A percentile compares a stretch with the other conserved stretches of the same genome.
phyloP scores from a whole-genome alignment of 176 grass and related monocot genomes.

The Neostapfia colusana region DNA sequence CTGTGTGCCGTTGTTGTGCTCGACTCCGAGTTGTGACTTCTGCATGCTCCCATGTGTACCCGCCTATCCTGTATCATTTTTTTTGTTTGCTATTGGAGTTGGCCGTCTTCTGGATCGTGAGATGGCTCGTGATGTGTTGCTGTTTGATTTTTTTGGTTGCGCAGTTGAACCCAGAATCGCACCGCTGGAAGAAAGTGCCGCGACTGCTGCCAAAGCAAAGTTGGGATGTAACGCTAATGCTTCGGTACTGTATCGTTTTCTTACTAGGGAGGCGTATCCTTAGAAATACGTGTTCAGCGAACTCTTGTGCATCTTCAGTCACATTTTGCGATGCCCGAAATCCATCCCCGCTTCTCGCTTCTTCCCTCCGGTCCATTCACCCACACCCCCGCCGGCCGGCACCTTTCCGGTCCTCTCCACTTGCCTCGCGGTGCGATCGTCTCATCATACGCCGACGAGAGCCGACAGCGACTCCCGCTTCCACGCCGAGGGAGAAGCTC shows the following conservation, averaged over 20 bases:
- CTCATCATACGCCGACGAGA: background rate
- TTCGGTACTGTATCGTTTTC: background rate
- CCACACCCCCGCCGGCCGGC: background rate
- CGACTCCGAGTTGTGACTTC: background rate
- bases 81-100: background rate
- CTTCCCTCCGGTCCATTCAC: background rate
- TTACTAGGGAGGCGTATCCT: background rate
- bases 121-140: background rate
- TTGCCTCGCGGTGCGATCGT: background rate
- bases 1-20: background rate
- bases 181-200: too few relatives aligned
- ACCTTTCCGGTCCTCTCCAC: background rate
- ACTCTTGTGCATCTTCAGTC: background rate
- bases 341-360: background rate
- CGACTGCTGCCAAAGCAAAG: too few relatives aligned
- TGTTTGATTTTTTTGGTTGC: background rate
- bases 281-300: background rate
- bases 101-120: background rate
- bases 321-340: background rate
- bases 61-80: background rate
- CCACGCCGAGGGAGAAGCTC: constrained; percentile 7
- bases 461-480: background rate
- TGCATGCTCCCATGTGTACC: background rate
- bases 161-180: background rate
- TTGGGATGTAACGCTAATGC: too few relatives aligned